Conservation (phyloP, 768 basidiomycete genomes). For the Myochromella boudieri region DNA sequence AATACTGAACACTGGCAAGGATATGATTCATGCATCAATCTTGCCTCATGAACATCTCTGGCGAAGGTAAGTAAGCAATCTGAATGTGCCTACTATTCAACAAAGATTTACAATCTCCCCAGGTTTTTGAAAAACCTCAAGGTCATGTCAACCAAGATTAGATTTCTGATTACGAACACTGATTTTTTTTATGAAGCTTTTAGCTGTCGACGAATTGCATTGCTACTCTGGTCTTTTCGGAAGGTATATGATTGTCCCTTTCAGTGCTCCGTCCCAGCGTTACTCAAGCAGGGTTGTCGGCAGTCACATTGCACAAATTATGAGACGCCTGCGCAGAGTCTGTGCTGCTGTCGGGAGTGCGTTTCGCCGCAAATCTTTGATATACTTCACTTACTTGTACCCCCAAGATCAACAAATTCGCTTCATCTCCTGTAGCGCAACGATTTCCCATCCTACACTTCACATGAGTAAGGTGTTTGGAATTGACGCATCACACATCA, state of each 20-base stretch:
- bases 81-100: neutral
- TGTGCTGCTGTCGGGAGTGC: conserved; percentile 77
- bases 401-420: conserved; percentile 49
- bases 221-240: conserved; percentile 83
- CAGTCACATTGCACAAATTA: conserved; percentile 80
- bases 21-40: conserved; percentile 84
- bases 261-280: neutral
- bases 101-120: conserved; percentile 4
- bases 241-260: conserved; percentile 44
- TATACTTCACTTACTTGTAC: neutral
- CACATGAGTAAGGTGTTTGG: conserved; percentile 83
- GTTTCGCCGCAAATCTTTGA: conserved; percentile 22
- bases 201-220: conserved; percentile 86
- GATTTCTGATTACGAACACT: no score
- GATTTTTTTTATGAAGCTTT: conserved; percentile 37
- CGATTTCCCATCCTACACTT: conserved; percentile 69
- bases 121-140: conserved; percentile 79
- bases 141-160: conserved; percentile 16
- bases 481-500: conserved; percentile 57
- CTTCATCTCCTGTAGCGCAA: conserved; percentile 89
- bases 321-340: conserved; percentile 73
- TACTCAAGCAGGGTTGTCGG: conserved; percentile 7
- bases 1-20: conserved; percentile 40
- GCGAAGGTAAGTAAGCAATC: conserved; percentile 53
- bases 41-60: conserved; percentile 83